Evolutionary conservation across 768 basidiomycete genomes (phyloP), one percentile per base, ranked within the genome.

Genomic region (Amanita brunnescens): DNA sequence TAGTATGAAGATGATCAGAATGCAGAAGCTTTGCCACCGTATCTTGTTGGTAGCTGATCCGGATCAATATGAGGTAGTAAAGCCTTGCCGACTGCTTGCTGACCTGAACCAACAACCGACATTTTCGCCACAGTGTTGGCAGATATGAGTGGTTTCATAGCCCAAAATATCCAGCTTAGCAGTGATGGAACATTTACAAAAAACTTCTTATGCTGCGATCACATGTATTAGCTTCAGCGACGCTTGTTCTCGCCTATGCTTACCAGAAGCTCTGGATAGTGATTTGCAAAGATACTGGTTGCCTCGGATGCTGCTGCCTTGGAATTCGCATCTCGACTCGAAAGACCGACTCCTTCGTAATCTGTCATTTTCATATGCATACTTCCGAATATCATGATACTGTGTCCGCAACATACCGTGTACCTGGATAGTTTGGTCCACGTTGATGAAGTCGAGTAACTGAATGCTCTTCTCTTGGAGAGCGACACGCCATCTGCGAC

Each of bases 141-240:
- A 1, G 88, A 77, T 12, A 91, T 63, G 55, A 91, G 61, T 0
- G 87, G 76, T 62, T 84, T 91, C 74, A 91, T 90, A 13, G 73
- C 56, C 88, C 88, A 91, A 69, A 88, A 91, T 54, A 91, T 75
- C 87, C 88, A 91, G 35, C 81, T 77, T 57, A 90, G 72, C 52
- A 87, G 59, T 2, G 78, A 76, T 0, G 89, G 89, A 10, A 91
- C 87, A 58, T 87, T 88, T 60, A 91, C 73, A 60, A 91, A 91
- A 69, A 83, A 87, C 62, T 91, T 91, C 61, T 75, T 76, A 59
- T 78, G 74, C 84, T 86, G 55, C 33, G 2, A 51, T 14, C 2
- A 37, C 16, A n/a, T 10, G 14, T 3, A 30, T 46, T 33, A 46
- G 20, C 16, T 2, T 33, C 13, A n/a, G 26, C 12, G 16, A 26